Evolutionary conservation across 441 rosid genomes (phyloP).

Genomic region (Pelargonium citronellum): DNA sequence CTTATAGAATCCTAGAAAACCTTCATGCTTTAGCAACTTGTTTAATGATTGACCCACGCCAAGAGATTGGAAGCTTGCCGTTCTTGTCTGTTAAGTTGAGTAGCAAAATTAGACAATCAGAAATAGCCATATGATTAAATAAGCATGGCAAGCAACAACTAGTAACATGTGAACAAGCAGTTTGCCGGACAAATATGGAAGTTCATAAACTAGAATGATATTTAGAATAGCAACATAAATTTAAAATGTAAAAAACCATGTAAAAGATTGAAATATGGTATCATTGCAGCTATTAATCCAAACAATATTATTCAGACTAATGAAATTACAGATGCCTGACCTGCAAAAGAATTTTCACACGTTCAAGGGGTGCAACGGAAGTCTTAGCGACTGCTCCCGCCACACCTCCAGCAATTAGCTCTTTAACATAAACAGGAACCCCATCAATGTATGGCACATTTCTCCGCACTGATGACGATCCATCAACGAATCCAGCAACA

Average conservation of each 20-base stretch:
- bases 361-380: constrained; percentile 88
- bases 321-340: constrained; percentile 28
- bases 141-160: neutral
- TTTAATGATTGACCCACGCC: constrained; percentile 64
- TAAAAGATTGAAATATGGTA: neutral
- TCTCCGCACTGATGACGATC: constrained; percentile 31
- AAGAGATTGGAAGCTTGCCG: constrained; percentile 66
- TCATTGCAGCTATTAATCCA: neutral
- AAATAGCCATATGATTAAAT: neutral
- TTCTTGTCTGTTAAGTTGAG: constrained; percentile 57
- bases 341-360: constrained; percentile 87
- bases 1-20: constrained; percentile 81
- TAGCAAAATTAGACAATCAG: constrained; percentile 8
- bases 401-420: constrained; percentile 91
- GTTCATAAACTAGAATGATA: too few species aligned
- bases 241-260: neutral
- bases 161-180: neutral
- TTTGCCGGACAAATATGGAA: too few species aligned
- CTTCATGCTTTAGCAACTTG: constrained; percentile 75
- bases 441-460: constrained; percentile 42
- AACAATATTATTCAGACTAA: neutral
- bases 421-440: constrained; percentile 76
- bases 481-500: constrained; percentile 57
- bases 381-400: constrained; percentile 96
- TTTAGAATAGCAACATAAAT: neutral